Evolutionary conservation across 345 rosid species (phyloP), one percentile per base, ranked within the genome.

Genomic region (Lepidium aucheri): DNA sequence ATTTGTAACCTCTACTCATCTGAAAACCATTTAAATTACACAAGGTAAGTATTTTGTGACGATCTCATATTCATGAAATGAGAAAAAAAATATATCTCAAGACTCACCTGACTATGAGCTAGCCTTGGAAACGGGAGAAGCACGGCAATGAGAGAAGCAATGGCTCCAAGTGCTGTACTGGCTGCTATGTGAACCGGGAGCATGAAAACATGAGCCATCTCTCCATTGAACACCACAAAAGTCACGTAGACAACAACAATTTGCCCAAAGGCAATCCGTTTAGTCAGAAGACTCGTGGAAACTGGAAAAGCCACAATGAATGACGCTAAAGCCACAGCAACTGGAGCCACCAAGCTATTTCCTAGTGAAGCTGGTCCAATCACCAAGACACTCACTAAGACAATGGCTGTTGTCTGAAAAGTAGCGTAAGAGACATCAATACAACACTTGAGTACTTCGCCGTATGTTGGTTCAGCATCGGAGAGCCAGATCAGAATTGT

Each of bases 241-340:
- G 84, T 83, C 8, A 82, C 91, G 35, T 69, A 91, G 33, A 91
- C 77, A 28, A 86, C 82, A 46, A 88, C 91, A 9, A 79, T 75
- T 80, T 88, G 96, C 51, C 96, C 96, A 52, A 86, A 88, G 33
- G 96, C 93, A 51, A 91, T 81, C 68, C 96, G 75, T 75, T 88
- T 91, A 9, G 89, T 75, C 78, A 80, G 39, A 71, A 91, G 45
- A 57, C 79, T 71, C 5, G 88, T 83, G 22, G 85, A 86, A 67
- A 68, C 78, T 1, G 97, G 97, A 56, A 88, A 66, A n/a, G 91
- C 97, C 24, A 91, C 87, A 65, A 77, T 24, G 57, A 91, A 88
- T 9, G 89, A 53, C 24, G 62, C 74, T 17, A 85, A 5, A 1
- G 86, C 84, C 74, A 82, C 93, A 0, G 78, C 86, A 3, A 51